These are phyloP conservation scores for Tilletia horrida DNA, from an alignment of 1,284 basidiomycete genomes.

Conservation along the genomic window DNA sequence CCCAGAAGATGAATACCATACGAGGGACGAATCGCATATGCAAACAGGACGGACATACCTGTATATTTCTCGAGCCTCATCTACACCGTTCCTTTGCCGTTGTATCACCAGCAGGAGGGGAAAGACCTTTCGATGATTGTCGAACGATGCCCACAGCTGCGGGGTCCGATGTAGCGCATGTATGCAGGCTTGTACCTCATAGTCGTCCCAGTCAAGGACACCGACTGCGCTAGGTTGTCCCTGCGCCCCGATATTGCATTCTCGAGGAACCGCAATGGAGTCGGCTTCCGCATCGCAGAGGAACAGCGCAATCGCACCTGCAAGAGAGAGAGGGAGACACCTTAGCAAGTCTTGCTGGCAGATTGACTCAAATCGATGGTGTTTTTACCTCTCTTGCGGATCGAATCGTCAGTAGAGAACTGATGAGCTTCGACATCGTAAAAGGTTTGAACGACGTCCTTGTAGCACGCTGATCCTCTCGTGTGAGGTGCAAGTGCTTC, in stretches of 20 bases:
- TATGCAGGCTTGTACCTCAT: background rate
- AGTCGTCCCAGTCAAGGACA: background rate
- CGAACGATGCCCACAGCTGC: slow-evolving; percentile 10
- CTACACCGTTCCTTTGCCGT: background rate
- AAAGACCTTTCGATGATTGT: slow-evolving; percentile 15
- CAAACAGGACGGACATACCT: background rate
- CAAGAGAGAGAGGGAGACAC: background rate
- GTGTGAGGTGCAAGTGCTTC: background rate
- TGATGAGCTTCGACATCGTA: background rate
- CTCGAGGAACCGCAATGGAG: background rate
- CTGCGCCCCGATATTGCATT: background rate
- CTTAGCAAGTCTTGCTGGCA: background rate
- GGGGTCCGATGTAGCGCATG: slow-evolving; percentile 4
- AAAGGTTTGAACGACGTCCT: background rate
- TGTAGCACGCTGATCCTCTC: background rate
- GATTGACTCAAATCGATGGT: background rate
- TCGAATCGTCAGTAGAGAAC: background rate
- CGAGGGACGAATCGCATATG: no score
- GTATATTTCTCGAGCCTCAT: slow-evolving; percentile 3
- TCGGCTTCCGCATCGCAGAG: slow-evolving; percentile 3
- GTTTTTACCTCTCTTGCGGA: slow-evolving; percentile 1
- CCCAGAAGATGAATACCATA: no score
- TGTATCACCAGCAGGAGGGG: slow-evolving; percentile 1
- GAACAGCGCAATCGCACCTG: slow-evolving; percentile 7
- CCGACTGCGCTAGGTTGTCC: background rate